Base-by-base conservation (phyloP, 192 early-diverging fungal genomes). In the Coemansia sp. region DNA sequence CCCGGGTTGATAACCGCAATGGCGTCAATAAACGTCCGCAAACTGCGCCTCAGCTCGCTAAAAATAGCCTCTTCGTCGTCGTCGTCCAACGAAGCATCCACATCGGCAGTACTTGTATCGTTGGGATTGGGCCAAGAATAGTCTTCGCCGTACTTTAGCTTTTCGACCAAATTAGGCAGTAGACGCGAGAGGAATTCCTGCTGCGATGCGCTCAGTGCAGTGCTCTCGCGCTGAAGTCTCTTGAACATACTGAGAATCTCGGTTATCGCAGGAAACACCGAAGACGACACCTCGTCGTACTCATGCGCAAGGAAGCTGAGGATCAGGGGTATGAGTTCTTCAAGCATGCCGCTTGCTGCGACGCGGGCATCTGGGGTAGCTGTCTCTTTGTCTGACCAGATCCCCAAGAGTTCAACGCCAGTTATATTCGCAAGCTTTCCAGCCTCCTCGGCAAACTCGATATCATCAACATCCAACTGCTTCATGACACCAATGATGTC, bases 61-160 rank as follows among this genome's bases (percentile, higher is more conserved):
- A 79, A 79, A 60, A 82, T 68, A 13, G 70, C 75, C 39, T 77
- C 85, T 45, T 86, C 84, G 68, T 93, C 94, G 63, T 87, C 87
- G 52, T 92, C 90, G 45, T 87, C 91, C 59, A 87, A 86, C 25
- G 88, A 90, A 16, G 85, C 89, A 21, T 85, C 90, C 60, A 85
- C 77, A 16, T 84, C 86, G 57, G 66, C 67, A 1, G 55, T 49
- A 7, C 56, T 64, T 7, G 74, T 63, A 46, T 72, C 72, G 21
- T 29, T 42, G 5, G 74, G 46, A 37, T 59, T 42, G 2, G 79
- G 79, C 85, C 87, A 92, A 8, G 88, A 84, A 58, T 88, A 91
- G 49, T 94, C 92, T 31, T 93, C 90, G 77, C 92, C 86, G 65
- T 94, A 96, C 81, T 93, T 93, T 86, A 95, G 91, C 84, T 96